phyloP scores from a whole-genome alignment of 805 yeast genomes.

The Ogataea philodendri region DNA sequence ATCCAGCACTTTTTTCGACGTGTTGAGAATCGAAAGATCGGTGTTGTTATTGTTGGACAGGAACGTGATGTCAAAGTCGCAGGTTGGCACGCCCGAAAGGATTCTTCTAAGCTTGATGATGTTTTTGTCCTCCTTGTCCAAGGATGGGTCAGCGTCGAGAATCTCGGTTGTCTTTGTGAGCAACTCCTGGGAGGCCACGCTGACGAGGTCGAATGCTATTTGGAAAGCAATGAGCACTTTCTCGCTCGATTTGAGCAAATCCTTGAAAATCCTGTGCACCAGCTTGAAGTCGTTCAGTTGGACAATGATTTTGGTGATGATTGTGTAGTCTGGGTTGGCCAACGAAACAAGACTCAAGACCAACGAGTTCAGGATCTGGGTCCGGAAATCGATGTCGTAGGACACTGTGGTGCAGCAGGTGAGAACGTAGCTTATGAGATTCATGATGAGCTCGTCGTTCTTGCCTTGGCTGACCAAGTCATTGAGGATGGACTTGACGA shows the following conservation, averaged over 20 bases:
- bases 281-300: constrained; percentile 76
- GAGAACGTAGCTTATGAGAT: constrained; percentile 69
- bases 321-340: constrained; percentile 72
- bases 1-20: constrained; percentile 77
- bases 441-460: constrained; percentile 52
- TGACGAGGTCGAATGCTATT: constrained; percentile 92
- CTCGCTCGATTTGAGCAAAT: constrained; percentile 43
- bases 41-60: constrained; percentile 83
- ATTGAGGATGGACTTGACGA: constrained; percentile 59
- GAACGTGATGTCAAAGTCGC: constrained; percentile 89
- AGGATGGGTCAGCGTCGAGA: constrained; percentile 32
- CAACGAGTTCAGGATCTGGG: constrained; percentile 58
- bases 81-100: constrained; percentile 88
- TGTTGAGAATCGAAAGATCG: constrained; percentile 76
- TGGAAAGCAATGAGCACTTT: constrained; percentile 72
- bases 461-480: constrained; percentile 34
- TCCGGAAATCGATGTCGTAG: constrained; percentile 63
- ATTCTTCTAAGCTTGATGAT: constrained; percentile 57
- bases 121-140: constrained; percentile 29
- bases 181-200: constrained; percentile 87
- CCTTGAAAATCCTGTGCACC: constrained; percentile 67
- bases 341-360: constrained; percentile 58
- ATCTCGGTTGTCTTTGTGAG: constrained; percentile 53
- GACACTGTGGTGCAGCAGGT: constrained; percentile 70
- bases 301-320: constrained; percentile 80